Evolutionary conservation across 2,329 filamentous ascomycete species (phyloP).

Genomic region (Coleophoma cylindrospora): DNA sequence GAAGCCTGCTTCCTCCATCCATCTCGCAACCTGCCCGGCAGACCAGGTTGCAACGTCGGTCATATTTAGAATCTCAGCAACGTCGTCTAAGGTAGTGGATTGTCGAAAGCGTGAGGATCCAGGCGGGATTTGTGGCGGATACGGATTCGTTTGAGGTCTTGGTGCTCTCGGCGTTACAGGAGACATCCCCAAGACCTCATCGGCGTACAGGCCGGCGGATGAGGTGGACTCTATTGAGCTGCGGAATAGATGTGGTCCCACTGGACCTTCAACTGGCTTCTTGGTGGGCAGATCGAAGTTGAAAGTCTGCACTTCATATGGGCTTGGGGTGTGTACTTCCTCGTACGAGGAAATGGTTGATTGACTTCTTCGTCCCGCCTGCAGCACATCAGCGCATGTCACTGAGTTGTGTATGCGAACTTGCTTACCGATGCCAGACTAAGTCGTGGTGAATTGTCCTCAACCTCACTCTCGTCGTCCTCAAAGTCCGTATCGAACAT

Average conservation of each 20-base stretch:
- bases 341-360: conserved; percentile 86
- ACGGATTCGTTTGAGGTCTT: conserved; percentile 13
- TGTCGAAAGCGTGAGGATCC: conserved; percentile 28
- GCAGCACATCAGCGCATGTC: conserved; percentile 7
- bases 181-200: conserved; percentile 61
- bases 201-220: conserved; percentile 44
- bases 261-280: conserved; percentile 72
- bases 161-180: conserved; percentile 63
- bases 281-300: conserved; percentile 49
- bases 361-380: conserved; percentile 71
- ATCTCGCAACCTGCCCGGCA: conserved; percentile 73
- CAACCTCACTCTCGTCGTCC: conserved; percentile 44
- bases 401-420: conserved; percentile 7
- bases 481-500: conserved; percentile 75
- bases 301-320: conserved; percentile 55
- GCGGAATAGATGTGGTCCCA: conserved; percentile 82
- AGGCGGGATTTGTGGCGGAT: conserved; percentile 17
- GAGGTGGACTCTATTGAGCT: conserved; percentile 55
- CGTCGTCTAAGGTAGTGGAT: conserved; percentile 51
- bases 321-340: conserved; percentile 73
- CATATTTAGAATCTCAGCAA: conserved; percentile 51
- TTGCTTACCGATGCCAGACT: conserved; percentile 67
- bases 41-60: conserved; percentile 61
- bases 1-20: conserved; percentile 81
- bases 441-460: conserved; percentile 60